Percentiles rank a stretch among this genome's conserved stretches.
phyloP scores from a whole-genome alignment of 305 asterid genomes.

The Petunia hybrid region DNA sequence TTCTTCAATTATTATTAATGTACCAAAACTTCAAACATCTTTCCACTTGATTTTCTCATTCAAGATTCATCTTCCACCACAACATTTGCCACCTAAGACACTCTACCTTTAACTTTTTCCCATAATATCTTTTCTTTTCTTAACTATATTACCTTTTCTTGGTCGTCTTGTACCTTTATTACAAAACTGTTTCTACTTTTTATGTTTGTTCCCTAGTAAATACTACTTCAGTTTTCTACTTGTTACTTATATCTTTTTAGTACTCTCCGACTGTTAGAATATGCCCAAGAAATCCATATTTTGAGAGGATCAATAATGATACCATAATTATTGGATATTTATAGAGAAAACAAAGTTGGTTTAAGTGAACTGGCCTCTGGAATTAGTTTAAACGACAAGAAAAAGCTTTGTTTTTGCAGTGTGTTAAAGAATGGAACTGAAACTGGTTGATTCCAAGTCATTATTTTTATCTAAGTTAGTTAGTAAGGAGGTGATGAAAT shows the following conservation, averaged over 20 bases:
- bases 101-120: background rate
- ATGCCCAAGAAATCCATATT: slow-evolving; percentile 47
- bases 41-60: slow-evolving; percentile 21
- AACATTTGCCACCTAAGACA: slow-evolving; percentile 27
- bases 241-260: slow-evolving; percentile 19
- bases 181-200: background rate
- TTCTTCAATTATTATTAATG: too few species aligned
- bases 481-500: slow-evolving; percentile 50
- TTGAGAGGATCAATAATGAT: background rate
- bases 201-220: background rate
- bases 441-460: slow-evolving; percentile 51
- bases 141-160: background rate
- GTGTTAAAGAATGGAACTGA: slow-evolving; percentile 21
- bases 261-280: slow-evolving; percentile 49
- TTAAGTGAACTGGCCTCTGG: background rate
- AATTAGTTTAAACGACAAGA: slow-evolving; percentile 8
- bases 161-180: background rate
- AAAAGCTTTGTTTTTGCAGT: slow-evolving; percentile 35
- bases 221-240: background rate
- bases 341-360: background rate
- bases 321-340: slow-evolving; percentile 6
- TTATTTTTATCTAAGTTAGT: slow-evolving; percentile 39
- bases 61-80: slow-evolving; percentile 44
- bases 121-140: background rate
- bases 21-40: too few species aligned